These are phyloP conservation scores for Cladosporium sp. DNA, from an alignment of 2,329 filamentous ascomycete species.

Conservation along the genomic window DNA sequence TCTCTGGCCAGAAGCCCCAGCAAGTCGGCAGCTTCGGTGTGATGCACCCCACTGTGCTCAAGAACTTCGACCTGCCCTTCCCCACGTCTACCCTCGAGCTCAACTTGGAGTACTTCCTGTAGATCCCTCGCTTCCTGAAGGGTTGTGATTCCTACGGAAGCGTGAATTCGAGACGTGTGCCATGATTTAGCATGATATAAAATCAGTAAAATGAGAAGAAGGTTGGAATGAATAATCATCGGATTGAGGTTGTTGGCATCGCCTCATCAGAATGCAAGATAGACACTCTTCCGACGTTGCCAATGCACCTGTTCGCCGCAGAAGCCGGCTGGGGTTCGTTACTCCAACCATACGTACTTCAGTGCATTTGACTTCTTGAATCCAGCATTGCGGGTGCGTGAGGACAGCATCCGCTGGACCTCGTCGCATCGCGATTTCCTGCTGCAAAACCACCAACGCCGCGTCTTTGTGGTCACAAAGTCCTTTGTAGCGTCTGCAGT, in stretches of 20 bases:
- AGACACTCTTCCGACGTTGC: too few relatives aligned
- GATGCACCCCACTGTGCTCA: conserved; percentile 83
- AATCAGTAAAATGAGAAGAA: not conserved
- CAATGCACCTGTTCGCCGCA: too few relatives aligned
- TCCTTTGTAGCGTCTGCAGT: too few relatives aligned
- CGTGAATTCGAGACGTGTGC: not conserved
- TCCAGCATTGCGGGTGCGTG: too few relatives aligned
- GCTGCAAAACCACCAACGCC: too few relatives aligned
- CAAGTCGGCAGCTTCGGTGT: conserved; percentile 89
- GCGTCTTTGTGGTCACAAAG: too few relatives aligned
- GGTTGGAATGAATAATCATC: not conserved
- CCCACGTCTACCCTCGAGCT: conserved; percentile 92
- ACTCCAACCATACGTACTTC: too few relatives aligned
- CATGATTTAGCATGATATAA: conserved; percentile 1
- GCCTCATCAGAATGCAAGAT: too few relatives aligned
- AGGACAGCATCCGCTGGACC: too few relatives aligned
- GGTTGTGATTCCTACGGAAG: conserved; percentile 71
- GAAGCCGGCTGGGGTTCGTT: too few relatives aligned
- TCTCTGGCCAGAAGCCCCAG: conserved; percentile 61
- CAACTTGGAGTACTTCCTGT: conserved; percentile 90
- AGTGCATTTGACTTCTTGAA: too few relatives aligned
- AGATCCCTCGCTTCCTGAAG: conserved; percentile 73
- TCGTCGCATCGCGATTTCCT: too few relatives aligned
- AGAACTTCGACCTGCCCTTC: conserved; percentile 89
- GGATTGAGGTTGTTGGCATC: not conserved